Evolutionary conservation across 2,329 filamentous ascomycete genomes (phyloP), one percentile per base, ranked within the genome.

Genomic region (Pyricularia sp.): DNA sequence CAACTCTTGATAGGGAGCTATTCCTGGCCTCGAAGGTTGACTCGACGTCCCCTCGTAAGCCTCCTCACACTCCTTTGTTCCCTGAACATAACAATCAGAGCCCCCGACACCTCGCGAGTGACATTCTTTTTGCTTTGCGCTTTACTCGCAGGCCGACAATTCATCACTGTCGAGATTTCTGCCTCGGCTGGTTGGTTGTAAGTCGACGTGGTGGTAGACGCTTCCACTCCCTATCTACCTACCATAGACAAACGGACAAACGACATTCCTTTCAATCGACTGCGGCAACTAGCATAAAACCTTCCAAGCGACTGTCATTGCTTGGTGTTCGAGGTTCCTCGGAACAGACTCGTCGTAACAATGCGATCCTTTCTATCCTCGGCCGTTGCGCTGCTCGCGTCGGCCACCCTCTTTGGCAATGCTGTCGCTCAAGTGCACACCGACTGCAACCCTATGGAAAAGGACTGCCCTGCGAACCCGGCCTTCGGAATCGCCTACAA

Each of bases 381-480:
- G 62, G 76, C 76, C 66, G 59, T 75, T 60, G 74, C 73, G 73
- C 76, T 79, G 72, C 69, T 80, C 67, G 77, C 72, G 60, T 70
- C 73, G 16, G 65, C 77, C 64, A 73, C 76, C 65, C 70, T 83
- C 65, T 71, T 59, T 22, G 16, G 16, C 40, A 40, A 82, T 59
- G 78, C 80, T 62, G 69, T 81, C 49, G 91, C 88, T 62, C 93
- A 97, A 75, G 91, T 92, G 35, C 85, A 77, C 65, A 91, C 90
- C 8, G 75, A 81, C 57, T 97, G 93, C 79, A 87, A 96, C 72
- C 93, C 93, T 5, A 80, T 88, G 71, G 82, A 91, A 68, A 76
- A 78, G 66, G 75, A 78, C 68, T 96, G 92, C 73, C 85, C 89
- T 1, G 74, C 85, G 55, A 83, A 94, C 73, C 81, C 85, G 2